Conservation (phyloP, 1,139 yeast genomes). For the Candida glucosophila region DNA sequence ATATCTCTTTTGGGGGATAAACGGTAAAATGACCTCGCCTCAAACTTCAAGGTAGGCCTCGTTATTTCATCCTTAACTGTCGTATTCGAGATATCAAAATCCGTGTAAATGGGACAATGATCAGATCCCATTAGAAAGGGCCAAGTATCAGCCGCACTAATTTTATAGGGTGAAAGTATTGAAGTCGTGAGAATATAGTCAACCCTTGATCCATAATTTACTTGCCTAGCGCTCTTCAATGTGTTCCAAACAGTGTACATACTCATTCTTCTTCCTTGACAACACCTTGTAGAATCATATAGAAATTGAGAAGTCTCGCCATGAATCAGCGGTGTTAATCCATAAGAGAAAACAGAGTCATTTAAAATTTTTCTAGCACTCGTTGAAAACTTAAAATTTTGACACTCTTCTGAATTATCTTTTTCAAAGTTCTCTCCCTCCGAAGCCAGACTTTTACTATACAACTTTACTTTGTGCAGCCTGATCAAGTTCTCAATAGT, state of each 20-base stretch:
- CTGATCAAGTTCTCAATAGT: constrained; percentile 38
- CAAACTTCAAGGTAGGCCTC: constrained; percentile 32
- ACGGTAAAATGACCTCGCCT: constrained; percentile 47
- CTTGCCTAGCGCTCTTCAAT: constrained; percentile 63
- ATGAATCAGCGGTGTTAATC: constrained; percentile 5
- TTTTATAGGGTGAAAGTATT: constrained; percentile 18
- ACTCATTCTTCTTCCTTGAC: constrained; percentile 48
- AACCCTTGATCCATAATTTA: constrained; percentile 82
- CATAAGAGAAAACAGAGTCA: constrained; percentile 15
- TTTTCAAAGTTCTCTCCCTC: constrained; percentile 28
- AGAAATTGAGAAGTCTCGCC: constrained; percentile 23
- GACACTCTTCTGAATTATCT: constrained; percentile 26
- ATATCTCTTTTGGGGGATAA: constrained; percentile 43
- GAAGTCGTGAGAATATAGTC: constrained; percentile 59
- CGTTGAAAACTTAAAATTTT: constrained; percentile 31
- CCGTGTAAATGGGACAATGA: constrained; percentile 87
- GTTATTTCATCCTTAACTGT: too few relatives aligned
- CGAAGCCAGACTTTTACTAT: constrained; percentile 10
- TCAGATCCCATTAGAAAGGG: constrained; percentile 77
- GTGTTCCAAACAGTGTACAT: constrained; percentile 95
- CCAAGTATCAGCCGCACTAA: constrained; percentile 53
- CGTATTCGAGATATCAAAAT: constrained; percentile 32
- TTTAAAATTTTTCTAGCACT: constrained; percentile 39
- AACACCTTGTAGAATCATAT: constrained; percentile 56
- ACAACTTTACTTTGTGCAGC: constrained; percentile 11